A percentile compares a stretch with the other conserved stretches of the same genome.
Conservation (phyloP, 768 basidiomycete species). For the Naganishia vaughanmartiniae region DNA sequence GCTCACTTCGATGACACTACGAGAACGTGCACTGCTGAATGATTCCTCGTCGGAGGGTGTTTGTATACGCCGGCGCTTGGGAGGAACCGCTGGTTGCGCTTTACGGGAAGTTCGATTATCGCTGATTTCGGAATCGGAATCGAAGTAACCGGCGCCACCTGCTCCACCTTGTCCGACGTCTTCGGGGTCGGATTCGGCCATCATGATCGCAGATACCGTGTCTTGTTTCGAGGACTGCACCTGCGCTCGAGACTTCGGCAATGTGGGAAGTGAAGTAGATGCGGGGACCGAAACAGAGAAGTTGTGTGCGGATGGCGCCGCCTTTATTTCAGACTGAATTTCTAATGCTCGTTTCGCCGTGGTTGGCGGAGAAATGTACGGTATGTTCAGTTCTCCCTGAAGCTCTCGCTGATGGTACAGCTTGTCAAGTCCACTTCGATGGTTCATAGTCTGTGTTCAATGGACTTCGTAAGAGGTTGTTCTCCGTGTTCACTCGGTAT, state of each 20-base stretch:
- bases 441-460: constrained; percentile 38
- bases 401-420: constrained; percentile 40
- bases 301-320: not conserved
- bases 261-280: not conserved
- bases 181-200: constrained; percentile 21
- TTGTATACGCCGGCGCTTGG: not conserved
- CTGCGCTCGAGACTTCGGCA: not conserved
- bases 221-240: not conserved
- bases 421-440: constrained; percentile 36
- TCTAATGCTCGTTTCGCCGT: constrained; percentile 11
- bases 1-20: constrained; percentile 4
- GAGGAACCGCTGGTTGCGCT: not conserved
- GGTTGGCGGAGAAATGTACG: constrained; percentile 26
- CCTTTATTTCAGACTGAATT: not conserved
- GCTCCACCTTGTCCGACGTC: constrained; percentile 5
- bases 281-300: constrained; percentile 2
- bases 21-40: not conserved
- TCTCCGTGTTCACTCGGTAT: not conserved
- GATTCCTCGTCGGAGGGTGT: not conserved
- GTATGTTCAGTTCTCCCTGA: constrained; percentile 39
- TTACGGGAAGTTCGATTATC: constrained; percentile 2
- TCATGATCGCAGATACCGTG: constrained; percentile 19
- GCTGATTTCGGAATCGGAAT: constrained; percentile 11
- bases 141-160: not conserved
- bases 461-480: not conserved